Evolutionary conservation across 2,329 filamentous ascomycete genomes (phyloP).

Genomic region (Fusarium albidum): DNA sequence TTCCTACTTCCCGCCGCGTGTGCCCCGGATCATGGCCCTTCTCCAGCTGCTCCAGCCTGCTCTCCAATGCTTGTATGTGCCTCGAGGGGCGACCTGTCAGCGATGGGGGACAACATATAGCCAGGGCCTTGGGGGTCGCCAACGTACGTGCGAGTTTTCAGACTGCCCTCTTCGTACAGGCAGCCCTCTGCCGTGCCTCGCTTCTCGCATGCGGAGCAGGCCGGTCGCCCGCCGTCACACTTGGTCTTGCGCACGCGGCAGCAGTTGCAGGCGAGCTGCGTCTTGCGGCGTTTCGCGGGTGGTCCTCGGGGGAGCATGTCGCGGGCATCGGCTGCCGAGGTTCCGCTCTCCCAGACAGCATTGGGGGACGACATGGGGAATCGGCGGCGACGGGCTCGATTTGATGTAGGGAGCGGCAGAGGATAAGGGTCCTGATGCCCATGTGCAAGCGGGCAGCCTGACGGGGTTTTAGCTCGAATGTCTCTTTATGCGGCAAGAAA

Average conservation of each 20-base stretch:
- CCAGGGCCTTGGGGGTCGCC: no score
- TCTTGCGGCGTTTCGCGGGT: slow-evolving; percentile 6
- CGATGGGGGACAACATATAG: no score
- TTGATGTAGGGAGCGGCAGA: no score
- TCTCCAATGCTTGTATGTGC: not conserved
- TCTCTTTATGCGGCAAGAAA: no score
- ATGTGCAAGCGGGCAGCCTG: no score
- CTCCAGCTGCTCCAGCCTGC: no score
- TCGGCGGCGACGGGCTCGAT: no score
- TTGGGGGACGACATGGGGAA: slow-evolving; percentile 1
- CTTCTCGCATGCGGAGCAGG: not conserved
- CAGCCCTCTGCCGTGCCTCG: not conserved
- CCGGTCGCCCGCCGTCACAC: slow-evolving; percentile 2
- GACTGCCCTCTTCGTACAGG: not conserved
- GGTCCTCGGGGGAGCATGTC: not conserved
- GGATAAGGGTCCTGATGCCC: no score
- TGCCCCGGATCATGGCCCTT: no score
- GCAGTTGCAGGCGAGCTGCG: not conserved
- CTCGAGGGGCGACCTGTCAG: not conserved
- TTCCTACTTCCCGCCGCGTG: no score
- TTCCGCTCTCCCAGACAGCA: slow-evolving; percentile 2
- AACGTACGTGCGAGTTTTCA: slow-evolving; percentile 1
- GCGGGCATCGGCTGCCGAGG: no score
- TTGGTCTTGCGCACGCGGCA: slow-evolving; percentile 4
- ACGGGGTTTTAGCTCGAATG: no score